phyloP scores from a whole-genome alignment of 2,329 filamentous ascomycete species.

The Emmonsiellopsis sp. region DNA sequence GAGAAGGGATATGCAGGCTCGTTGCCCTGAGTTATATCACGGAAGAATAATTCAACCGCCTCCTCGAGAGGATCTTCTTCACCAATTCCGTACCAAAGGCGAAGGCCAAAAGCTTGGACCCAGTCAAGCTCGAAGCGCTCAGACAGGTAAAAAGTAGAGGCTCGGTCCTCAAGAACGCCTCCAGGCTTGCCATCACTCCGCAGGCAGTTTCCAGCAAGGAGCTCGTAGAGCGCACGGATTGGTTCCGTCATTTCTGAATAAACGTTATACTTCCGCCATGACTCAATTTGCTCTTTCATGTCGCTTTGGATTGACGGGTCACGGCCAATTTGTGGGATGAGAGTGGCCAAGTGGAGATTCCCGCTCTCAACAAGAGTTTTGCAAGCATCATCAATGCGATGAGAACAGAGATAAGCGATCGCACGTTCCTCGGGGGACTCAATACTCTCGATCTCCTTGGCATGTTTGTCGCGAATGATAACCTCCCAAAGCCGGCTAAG shows the following conservation, averaged over 20 bases:
- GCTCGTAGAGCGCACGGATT: constrained; percentile 78
- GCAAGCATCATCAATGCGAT: constrained; percentile 75
- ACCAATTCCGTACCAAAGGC: constrained; percentile 76
- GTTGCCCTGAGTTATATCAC: constrained; percentile 60
- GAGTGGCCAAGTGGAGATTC: constrained; percentile 73
- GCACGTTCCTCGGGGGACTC: constrained; percentile 70
- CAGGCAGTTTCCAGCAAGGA: constrained; percentile 80
- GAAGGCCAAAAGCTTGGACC: constrained; percentile 85
- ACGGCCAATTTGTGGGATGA: constrained; percentile 72
- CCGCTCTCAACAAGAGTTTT: constrained; percentile 64
- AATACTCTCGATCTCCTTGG: constrained; percentile 55
- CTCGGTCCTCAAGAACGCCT: constrained; percentile 67
- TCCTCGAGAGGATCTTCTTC: constrained; percentile 58
- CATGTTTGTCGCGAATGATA: constrained; percentile 52
- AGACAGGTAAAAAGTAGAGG: constrained; percentile 71
- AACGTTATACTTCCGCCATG: constrained; percentile 75
- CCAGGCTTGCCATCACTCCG: constrained; percentile 65
- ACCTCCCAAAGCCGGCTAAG: constrained; percentile 33
- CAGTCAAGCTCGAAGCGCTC: constrained; percentile 80
- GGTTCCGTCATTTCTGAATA: constrained; percentile 79
- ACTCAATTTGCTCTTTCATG: constrained; percentile 68
- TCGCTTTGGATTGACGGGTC: constrained; percentile 61
- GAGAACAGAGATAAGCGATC: constrained; percentile 65
- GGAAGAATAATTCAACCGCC: constrained; percentile 63
- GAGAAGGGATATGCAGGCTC: constrained; percentile 63